These are phyloP conservation scores for Stephania japonica DNA, from an alignment of 164 flowering plant species.

Conservation along the genomic window DNA sequence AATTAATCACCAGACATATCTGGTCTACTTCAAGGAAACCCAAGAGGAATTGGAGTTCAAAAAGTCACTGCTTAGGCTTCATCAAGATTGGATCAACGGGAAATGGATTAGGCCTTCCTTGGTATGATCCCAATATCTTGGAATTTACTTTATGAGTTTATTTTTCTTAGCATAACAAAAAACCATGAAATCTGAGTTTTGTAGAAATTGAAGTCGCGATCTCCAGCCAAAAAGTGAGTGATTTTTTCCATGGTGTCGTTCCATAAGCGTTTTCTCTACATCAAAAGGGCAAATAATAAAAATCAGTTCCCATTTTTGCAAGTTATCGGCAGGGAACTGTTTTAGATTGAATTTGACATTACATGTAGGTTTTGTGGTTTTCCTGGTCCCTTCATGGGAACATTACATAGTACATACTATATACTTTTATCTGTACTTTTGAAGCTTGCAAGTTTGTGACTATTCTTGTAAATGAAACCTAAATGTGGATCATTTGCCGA, in stretches of 20 bases:
- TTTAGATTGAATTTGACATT: neutral
- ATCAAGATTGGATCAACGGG: conserved; percentile 73
- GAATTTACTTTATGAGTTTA: neutral
- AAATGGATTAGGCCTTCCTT: conserved; percentile 51
- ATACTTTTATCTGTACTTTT: neutral
- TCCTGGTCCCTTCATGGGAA: neutral
- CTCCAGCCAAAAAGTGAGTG: neutral
- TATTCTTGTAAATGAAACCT: neutral
- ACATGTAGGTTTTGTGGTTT: neutral
- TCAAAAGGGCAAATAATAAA: neutral
- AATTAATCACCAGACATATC: conserved; percentile 30
- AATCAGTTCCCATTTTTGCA: neutral
- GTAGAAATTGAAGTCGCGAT: conserved; percentile 11
- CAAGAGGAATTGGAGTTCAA: conserved; percentile 45
- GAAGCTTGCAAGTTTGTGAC: neutral
- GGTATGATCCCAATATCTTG: conserved; percentile 31
- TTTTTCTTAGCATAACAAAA: neutral
- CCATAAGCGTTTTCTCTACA: neutral
- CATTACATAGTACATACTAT: neutral
- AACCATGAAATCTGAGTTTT: conserved; percentile 2
- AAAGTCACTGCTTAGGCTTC: conserved; percentile 51
- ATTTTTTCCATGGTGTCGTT: neutral
- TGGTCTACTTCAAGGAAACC: conserved; percentile 49
- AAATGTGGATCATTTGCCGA: neutral
- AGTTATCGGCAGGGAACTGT: neutral